Evolutionary conservation across 495 filamentous ascomycete genomes (phyloP).

Genomic region (Lasiosphaeriaceae sp.): DNA sequence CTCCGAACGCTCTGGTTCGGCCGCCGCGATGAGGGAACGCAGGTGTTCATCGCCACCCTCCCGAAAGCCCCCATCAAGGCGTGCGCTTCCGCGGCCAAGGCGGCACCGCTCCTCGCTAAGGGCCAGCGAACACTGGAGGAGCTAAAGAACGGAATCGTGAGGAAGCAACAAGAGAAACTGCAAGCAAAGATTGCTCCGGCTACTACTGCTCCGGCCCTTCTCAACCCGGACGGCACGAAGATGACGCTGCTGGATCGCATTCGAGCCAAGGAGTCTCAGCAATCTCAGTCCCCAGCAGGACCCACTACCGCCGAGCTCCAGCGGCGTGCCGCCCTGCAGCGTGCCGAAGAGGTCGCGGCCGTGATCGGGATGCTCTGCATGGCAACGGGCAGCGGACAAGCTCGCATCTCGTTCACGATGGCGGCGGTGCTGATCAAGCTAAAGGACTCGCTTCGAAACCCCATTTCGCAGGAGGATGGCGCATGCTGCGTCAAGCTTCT

Average conservation of each 20-base stretch:
- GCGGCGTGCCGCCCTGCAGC: slow-evolving; percentile 55
- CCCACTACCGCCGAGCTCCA: slow-evolving; percentile 47
- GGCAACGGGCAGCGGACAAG: slow-evolving; percentile 31
- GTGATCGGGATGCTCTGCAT: slow-evolving; percentile 56
- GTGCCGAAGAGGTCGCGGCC: slow-evolving; percentile 56
- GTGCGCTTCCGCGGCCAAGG: slow-evolving; percentile 43
- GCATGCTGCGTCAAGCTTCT: slow-evolving; percentile 52
- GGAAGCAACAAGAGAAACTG: slow-evolving; percentile 36
- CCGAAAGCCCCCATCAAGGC: slow-evolving; percentile 51
- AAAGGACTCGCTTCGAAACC: slow-evolving; percentile 57
- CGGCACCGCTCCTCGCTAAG: slow-evolving; percentile 44
- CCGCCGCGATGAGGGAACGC: slow-evolving; percentile 19
- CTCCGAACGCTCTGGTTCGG: slow-evolving; percentile 46
- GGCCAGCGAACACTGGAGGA: slow-evolving; percentile 60
- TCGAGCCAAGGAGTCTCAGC: slow-evolving; percentile 52
- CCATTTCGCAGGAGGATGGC: slow-evolving; percentile 58
- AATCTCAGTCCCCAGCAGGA: slow-evolving; percentile 34
- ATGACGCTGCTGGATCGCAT: slow-evolving; percentile 60
- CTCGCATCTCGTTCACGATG: slow-evolving; percentile 57
- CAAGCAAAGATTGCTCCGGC: not conserved
- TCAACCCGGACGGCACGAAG: slow-evolving; percentile 32
- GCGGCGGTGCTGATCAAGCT: slow-evolving; percentile 54
- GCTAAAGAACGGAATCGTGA: slow-evolving; percentile 48
- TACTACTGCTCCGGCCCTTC: slow-evolving; percentile 5
- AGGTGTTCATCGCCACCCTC: slow-evolving; percentile 49